Base-by-base conservation (phyloP, 495 filamentous ascomycete genomes). In the Aspergillus mulundensis region DNA sequence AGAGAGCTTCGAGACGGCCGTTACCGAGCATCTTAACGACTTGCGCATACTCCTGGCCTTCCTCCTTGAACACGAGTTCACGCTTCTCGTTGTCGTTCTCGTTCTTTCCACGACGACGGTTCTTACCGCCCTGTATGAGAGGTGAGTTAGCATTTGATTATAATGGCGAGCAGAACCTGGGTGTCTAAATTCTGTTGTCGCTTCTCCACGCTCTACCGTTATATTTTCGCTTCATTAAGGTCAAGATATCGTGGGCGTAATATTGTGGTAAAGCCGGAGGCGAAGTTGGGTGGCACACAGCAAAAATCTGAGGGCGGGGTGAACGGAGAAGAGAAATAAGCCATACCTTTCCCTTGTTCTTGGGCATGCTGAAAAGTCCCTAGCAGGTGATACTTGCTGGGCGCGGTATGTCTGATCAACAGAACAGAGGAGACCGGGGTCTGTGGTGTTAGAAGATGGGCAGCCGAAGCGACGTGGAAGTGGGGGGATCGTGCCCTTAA, bases 21-120 rank as follows among this genome's bases (percentile, higher is more conserved):
- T 97, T 98, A 50, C 94, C 94, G 44, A 97, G 81, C 94, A 97
- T 97, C 81, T 97, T 96, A 60, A 96, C 78, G 67, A 97, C 94
- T 79, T 97, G 94, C 24, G 94, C 94, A 70, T 98, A 98, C 79
- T 97, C 94, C 82, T 98, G 94, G 60, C 94, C 94, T 64, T 97
- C 94, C 72, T 97, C 94, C 76, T 97, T 97, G 86, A 97, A 98
- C 58, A 89, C 89, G 50, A 98, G 83, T 75, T 98, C 94, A 70
- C 94, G 94, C 85, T 97, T 97, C 81, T 97, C 93, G 68, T 96
- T 96, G 81, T 95, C 91, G 81, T 97, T 97, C 81, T 98, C 94
- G 83, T 98, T 98, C 90, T 97, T 98, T 76, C 94, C 94, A 76
- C 94, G 87, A 79, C 94, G 85, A 71, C 94, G 80, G 77, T 98